Evolutionary conservation across 106 monocot species (phyloP).

Genomic region (Allium fistulosum): DNA sequence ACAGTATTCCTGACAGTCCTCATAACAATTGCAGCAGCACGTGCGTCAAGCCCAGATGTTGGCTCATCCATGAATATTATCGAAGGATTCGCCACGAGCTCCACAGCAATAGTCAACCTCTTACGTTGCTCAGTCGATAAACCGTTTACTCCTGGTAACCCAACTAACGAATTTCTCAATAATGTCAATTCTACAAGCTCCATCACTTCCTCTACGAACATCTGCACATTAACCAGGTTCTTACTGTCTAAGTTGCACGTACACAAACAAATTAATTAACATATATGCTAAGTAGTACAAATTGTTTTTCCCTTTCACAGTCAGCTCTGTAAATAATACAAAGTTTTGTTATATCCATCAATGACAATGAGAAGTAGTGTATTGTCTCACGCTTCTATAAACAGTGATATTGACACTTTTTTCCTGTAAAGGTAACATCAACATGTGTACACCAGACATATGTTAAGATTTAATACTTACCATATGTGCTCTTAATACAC

Average conservation of each 20-base stretch:
- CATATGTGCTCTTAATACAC: too few species aligned
- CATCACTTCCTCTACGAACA: conserved; percentile 86
- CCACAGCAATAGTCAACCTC: conserved; percentile 82
- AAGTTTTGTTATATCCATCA: too few species aligned
- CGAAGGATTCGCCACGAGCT: conserved; percentile 88
- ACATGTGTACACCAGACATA: too few species aligned
- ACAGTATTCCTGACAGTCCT: conserved; percentile 92
- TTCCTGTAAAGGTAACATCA: too few species aligned
- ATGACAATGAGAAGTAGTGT: too few species aligned
- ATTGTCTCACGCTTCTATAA: too few species aligned
- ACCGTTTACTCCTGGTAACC: conserved; percentile 76
- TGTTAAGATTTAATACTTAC: too few species aligned
- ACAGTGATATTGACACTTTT: too few species aligned
- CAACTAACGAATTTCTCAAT: conserved; percentile 58
- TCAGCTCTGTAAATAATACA: too few species aligned
- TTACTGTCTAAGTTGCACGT: background rate
- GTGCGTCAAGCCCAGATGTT: conserved; percentile 84
- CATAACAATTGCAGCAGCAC: conserved; percentile 94
- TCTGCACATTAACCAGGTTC: conserved; percentile 18
- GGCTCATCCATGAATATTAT: conserved; percentile 98
- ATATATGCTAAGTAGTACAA: too few species aligned
- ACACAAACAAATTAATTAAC: background rate
- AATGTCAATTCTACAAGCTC: conserved; percentile 75
- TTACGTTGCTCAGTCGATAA: conserved; percentile 87
- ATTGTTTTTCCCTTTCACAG: too few species aligned